phyloP scores from a whole-genome alignment of 306 rosid genomes.

The cucumber (Cucumis sativus) region DNA sequence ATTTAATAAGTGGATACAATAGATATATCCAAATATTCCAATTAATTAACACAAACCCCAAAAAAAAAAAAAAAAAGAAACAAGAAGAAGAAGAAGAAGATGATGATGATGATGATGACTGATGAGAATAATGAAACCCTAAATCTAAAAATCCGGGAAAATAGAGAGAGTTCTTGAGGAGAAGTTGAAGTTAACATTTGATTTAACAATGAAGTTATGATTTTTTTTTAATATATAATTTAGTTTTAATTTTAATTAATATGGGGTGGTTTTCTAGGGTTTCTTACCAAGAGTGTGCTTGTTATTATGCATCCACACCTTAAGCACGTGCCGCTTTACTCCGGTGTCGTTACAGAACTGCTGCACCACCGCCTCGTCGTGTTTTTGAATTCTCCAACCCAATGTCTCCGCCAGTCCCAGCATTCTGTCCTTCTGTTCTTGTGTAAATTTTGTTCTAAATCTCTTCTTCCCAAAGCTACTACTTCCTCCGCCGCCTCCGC shows the following conservation, averaged over 20 bases:
- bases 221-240: not conserved
- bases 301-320: constrained; percentile 99
- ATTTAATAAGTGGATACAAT: not conserved
- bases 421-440: constrained; percentile 84
- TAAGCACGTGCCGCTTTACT: constrained; percentile 78
- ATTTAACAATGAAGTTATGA: not conserved
- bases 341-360: constrained; percentile 78
- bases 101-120: too few species aligned
- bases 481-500: constrained; percentile 22
- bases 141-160: constrained; percentile 14
- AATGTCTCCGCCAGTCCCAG: constrained; percentile 62
- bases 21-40: constrained; percentile 2
- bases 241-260: not conserved
- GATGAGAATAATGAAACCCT: not conserved
- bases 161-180: not conserved
- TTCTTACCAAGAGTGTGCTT: constrained; percentile 98
- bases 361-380: constrained; percentile 62
- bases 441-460: constrained; percentile 65
- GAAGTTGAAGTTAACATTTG: not conserved
- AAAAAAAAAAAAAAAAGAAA: too few species aligned
- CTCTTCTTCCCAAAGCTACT: constrained; percentile 36
- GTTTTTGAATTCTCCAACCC: constrained; percentile 93
- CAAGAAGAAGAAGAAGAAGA: not conserved
- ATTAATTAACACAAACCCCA: constrained; percentile 1
- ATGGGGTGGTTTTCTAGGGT: constrained; percentile 27